Conservation (phyloP, 2,329 filamentous ascomycete species). For the Pseudogymnoascus sp. region DNA sequence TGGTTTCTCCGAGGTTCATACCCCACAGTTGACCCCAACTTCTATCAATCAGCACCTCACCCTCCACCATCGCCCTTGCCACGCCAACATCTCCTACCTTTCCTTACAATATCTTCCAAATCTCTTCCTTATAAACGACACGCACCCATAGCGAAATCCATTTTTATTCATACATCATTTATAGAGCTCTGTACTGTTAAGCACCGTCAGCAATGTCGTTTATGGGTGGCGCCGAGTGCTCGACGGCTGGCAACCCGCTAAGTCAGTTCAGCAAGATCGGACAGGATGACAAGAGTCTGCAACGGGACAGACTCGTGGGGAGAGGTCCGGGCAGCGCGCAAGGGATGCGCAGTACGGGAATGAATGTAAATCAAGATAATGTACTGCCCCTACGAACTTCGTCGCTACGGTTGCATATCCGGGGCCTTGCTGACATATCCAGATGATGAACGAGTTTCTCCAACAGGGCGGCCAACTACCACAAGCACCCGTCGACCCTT, state of each 20-base stretch:
- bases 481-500: conserved; percentile 37
- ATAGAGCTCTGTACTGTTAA: neutral
- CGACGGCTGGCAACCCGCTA: conserved; percentile 88
- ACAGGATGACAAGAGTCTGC: conserved; percentile 89
- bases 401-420: neutral
- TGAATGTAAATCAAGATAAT: conserved; percentile 57
- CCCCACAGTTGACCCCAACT: conserved; percentile 7
- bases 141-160: neutral
- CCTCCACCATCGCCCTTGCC: neutral
- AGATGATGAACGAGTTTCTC: conserved; percentile 93
- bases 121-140: neutral
- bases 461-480: conserved; percentile 62
- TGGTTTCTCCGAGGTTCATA: conserved; percentile 10
- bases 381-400: conserved; percentile 29
- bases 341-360: conserved; percentile 64
- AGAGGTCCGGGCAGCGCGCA: conserved; percentile 63
- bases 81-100: neutral
- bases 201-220: conserved; percentile 68
- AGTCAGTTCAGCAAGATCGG: conserved; percentile 97
- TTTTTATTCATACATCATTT: conserved; percentile 2
- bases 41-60: neutral
- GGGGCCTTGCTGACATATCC: conserved; percentile 12
- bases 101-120: neutral
- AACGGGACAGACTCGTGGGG: conserved; percentile 79
- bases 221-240: conserved; percentile 91